Base-by-base conservation (phyloP, 176 grass and related monocot genomes). In the Triticum dicoccoides region DNA sequence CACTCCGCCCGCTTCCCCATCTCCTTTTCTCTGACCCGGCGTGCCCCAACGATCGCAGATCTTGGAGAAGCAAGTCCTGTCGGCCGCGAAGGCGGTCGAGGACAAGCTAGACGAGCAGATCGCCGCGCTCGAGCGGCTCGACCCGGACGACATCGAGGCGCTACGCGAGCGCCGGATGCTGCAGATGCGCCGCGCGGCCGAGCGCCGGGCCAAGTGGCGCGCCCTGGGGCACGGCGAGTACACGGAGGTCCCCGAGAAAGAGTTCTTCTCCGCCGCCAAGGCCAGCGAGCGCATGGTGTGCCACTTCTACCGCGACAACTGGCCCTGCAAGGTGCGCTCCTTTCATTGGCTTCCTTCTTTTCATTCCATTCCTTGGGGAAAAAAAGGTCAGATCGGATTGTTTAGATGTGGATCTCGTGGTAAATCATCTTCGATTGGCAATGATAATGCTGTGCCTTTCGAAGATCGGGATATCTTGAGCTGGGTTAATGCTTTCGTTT, bases 261-360 rank as follows among this genome's bases (percentile, higher is more conserved):
- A 98, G n/a, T 98, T 98, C 76, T 98, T 98, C 86, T 23, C 94
- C 38, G 88, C 80, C 12, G 93, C 90, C 21, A 98, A 98, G 79
- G 97, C 94, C 41, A 96, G 94, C 80, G 94, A 96, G 61, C 88
- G 92, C 37, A 87, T 99, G 80, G 90, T 99, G 21, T 99, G 97
- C 88, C 97, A 99, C 80, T 99, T 94, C 89, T 94, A 96, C 80
- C 92, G 97, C 51, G 90, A 99, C 18, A 99, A 99, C 85, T 99
- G 97, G 97, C 97, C 94, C 0, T 99, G 92, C 92, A 94, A 96
- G 97, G 97, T 99, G 82, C 79, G 51, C 35, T 9, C 30, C 15
- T 21, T 4, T 23, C 14, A 12, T 75, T 75, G 11, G 34, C 42
- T 11, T 12, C 8, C 42, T 56, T 6, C 1, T 6, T 21, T 11